Percentiles rank a stretch among this genome's conserved stretches.
These are phyloP conservation scores for Vitis labrusca DNA, from an alignment of 164 flowering plant genomes.

Conservation along the genomic window DNA sequence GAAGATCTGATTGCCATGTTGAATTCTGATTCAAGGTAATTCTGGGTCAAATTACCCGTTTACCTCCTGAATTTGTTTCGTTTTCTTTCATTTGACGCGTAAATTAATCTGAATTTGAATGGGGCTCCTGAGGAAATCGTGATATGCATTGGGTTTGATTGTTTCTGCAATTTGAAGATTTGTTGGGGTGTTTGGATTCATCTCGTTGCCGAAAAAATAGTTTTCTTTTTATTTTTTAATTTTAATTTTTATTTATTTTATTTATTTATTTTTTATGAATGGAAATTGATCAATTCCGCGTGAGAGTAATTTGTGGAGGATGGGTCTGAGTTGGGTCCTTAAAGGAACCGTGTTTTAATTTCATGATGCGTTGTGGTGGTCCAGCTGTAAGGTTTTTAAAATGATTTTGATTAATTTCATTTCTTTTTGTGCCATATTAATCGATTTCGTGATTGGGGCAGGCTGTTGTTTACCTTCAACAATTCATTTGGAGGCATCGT, in stretches of 20 bases:
- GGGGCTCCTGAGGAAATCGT: not conserved
- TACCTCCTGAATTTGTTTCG: not conserved
- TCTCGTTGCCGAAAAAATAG: too few relatives aligned
- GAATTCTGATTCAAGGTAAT: constrained; percentile 2
- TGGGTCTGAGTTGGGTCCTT: constrained; percentile 11
- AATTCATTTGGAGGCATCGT: too few relatives aligned
- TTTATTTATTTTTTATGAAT: not conserved
- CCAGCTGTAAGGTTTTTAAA: not conserved
- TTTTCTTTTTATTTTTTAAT: not conserved
- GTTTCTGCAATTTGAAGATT: not conserved
- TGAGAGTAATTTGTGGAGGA: constrained; percentile 4
- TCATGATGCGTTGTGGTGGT: not conserved
- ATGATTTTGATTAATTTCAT: not conserved
- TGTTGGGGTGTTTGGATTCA: not conserved
- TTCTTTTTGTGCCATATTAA: not conserved
- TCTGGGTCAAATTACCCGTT: not conserved
- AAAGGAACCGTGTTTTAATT: constrained; percentile 7
- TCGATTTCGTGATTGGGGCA: too few relatives aligned
- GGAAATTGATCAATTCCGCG: constrained; percentile 5
- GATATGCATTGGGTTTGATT: not conserved
- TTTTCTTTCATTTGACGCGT: not conserved
- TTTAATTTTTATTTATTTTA: not conserved
- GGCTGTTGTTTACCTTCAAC: too few relatives aligned
- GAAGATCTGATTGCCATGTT: constrained; percentile 1
- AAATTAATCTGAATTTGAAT: not conserved